Evolutionary conservation across 1,284 basidiomycete species (phyloP).

Genomic region (Mycena citricolor): DNA sequence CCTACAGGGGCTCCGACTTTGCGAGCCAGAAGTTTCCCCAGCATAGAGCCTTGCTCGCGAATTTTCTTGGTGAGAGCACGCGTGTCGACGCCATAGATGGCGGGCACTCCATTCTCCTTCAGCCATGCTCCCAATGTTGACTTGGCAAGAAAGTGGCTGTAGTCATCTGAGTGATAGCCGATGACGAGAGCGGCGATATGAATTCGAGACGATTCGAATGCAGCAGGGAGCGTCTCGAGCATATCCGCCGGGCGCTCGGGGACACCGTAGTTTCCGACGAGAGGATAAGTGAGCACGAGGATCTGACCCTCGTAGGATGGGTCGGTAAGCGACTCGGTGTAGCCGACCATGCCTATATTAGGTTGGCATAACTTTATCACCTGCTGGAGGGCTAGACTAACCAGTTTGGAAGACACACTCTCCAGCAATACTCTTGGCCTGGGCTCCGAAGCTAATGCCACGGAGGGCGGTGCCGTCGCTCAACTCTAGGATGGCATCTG

Average conservation of each 20-base stretch:
- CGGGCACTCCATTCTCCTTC: conserved; percentile 93
- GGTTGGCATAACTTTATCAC: conserved; percentile 12
- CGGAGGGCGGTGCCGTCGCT: conserved; percentile 87
- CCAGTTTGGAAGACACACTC: conserved; percentile 99
- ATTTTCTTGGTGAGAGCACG: conserved; percentile 96
- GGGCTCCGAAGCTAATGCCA: conserved; percentile 93
- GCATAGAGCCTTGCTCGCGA: conserved; percentile 91
- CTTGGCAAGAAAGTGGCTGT: conserved; percentile 91
- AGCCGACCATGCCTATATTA: conserved; percentile 92
- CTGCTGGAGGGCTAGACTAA: conserved; percentile 42
- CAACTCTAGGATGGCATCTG: conserved; percentile 73
- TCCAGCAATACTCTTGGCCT: conserved; percentile 88
- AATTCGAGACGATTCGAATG: conserved; percentile 95
- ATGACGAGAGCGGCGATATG: conserved; percentile 93
- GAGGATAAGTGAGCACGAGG: conserved; percentile 94
- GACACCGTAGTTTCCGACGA: conserved; percentile 99
- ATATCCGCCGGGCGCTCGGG: conserved; percentile 66
- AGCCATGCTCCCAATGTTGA: conserved; percentile 93
- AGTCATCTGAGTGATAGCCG: conserved; percentile 93
- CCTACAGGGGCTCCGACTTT: conserved; percentile 43
- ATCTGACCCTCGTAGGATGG: conserved; percentile 99
- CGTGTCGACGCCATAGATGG: conserved; percentile 96
- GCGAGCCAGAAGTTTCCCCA: conserved; percentile 78
- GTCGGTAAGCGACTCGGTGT: conserved; percentile 97
- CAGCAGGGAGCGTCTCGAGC: conserved; percentile 65